These are phyloP conservation scores for Nicotiana noctiflora DNA, from an alignment of 257 asterid genomes.

Conservation along the genomic window DNA sequence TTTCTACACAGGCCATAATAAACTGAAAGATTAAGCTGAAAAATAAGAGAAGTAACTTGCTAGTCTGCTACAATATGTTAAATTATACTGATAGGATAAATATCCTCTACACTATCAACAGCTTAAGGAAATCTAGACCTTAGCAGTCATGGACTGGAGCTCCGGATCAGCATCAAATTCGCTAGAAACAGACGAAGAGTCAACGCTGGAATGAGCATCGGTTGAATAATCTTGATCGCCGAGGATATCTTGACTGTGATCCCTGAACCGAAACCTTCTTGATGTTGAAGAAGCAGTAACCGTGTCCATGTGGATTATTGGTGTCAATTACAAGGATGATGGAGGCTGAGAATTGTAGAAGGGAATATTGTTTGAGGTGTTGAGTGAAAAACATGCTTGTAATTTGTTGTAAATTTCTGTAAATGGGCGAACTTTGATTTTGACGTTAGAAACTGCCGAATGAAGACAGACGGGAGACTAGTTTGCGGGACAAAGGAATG, in stretches of 20 bases:
- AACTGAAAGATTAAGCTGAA: not conserved
- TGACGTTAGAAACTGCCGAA: slow-evolving; percentile 20
- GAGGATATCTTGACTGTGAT: slow-evolving; percentile 24
- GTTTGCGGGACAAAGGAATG: not conserved
- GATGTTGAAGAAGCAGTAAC: slow-evolving; percentile 32
- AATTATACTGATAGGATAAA: not conserved
- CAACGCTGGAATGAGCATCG: slow-evolving; percentile 29
- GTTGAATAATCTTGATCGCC: slow-evolving; percentile 28
- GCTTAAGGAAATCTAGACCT: no score
- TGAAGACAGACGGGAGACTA: not conserved
- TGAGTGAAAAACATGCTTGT: not conserved
- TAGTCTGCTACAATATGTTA: not conserved
- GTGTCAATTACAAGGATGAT: not conserved
- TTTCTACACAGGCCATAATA: not conserved
- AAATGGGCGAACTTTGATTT: slow-evolving; percentile 38
- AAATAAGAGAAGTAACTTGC: not conserved
- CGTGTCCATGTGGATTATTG: slow-evolving; percentile 18
- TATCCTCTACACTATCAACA: not conserved
- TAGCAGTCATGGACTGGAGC: slow-evolving; percentile 37
- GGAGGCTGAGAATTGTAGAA: not conserved
- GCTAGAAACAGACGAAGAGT: slow-evolving; percentile 41
- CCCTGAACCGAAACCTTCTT: slow-evolving; percentile 53
- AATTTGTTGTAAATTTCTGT: slow-evolving; percentile 17
- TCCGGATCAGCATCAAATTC: slow-evolving; percentile 34
- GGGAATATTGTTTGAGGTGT: not conserved